A percentile compares a stretch with the other conserved stretches of the same genome.
Evolutionary conservation across 1,139 yeast genomes (phyloP).

Genomic region (Yamadazyma mexicana): DNA sequence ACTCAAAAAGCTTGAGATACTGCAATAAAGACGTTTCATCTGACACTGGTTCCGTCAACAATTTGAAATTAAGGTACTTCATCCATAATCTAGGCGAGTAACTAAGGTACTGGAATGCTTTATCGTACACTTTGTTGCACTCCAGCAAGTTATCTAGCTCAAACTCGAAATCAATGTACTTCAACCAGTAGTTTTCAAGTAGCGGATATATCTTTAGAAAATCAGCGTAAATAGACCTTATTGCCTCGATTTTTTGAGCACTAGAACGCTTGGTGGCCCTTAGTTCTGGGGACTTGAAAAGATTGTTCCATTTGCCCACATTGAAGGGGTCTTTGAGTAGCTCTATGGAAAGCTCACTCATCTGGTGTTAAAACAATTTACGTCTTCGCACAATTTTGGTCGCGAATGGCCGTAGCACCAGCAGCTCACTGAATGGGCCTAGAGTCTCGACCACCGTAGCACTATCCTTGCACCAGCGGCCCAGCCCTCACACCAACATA

Average conservation of each 20-base stretch:
- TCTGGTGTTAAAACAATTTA: background rate
- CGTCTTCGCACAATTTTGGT: too few relatives aligned
- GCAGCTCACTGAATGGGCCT: too few relatives aligned
- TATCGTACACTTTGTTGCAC: conserved; percentile 52
- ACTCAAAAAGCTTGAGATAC: conserved; percentile 50
- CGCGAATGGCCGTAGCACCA: too few relatives aligned
- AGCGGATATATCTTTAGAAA: conserved; percentile 66
- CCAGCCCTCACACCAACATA: too few relatives aligned
- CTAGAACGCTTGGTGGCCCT: conserved; percentile 48
- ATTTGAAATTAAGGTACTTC: conserved; percentile 56
- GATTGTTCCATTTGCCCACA: conserved; percentile 49
- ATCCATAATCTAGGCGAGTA: conserved; percentile 75
- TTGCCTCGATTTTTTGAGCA: conserved; percentile 34
- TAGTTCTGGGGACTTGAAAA: conserved; percentile 36
- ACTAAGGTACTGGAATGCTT: conserved; percentile 54
- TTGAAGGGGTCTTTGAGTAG: conserved; percentile 45
- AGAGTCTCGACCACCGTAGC: too few relatives aligned
- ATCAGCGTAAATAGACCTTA: conserved; percentile 53
- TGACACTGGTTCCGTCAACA: conserved; percentile 32
- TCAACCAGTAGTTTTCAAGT: conserved; percentile 77
- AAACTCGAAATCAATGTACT: conserved; percentile 69
- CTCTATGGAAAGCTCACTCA: conserved; percentile 21
- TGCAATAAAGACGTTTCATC: conserved; percentile 21
- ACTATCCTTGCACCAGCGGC: too few relatives aligned
- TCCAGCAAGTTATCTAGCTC: conserved; percentile 53